Evolutionary conservation across 768 basidiomycete genomes (phyloP).

Genomic region (Auricularia cornea): DNA sequence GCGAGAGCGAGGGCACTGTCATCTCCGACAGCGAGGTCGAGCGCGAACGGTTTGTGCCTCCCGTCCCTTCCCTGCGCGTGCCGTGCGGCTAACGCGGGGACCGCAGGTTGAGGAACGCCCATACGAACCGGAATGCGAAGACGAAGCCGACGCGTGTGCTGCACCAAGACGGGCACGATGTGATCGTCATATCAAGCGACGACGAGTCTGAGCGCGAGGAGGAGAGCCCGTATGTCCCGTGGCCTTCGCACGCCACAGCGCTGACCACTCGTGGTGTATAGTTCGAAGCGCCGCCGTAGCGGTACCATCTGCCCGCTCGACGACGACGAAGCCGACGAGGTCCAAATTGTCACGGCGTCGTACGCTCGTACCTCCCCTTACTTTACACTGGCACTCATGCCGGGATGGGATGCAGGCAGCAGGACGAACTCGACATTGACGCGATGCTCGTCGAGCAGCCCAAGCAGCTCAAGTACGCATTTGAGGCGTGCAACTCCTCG

Average conservation of each 20-base stretch:
- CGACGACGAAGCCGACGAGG: background rate
- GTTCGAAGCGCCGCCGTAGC: background rate
- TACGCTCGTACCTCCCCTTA: background rate
- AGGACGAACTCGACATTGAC: background rate
- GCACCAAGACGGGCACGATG: background rate
- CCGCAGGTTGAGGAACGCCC: no score
- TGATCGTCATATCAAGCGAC: background rate
- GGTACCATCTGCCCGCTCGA: background rate
- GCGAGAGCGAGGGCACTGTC: conserved; percentile 2
- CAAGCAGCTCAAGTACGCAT: background rate
- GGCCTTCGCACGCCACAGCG: background rate
- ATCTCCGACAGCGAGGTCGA: background rate
- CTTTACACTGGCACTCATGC: background rate
- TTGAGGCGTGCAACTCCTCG: no score
- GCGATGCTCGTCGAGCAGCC: background rate
- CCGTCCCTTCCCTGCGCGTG: no score
- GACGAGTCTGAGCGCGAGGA: background rate
- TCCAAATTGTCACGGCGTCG: background rate
- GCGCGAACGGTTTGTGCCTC: background rate
- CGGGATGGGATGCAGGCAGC: background rate
- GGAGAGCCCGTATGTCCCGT: background rate
- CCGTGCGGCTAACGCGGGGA: no score
- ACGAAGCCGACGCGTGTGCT: background rate
- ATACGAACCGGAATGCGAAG: background rate
- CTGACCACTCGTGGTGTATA: background rate